Evolutionary conservation across 2,329 filamentous ascomycete species (phyloP).

Genomic region (Monilinia fructicola): DNA sequence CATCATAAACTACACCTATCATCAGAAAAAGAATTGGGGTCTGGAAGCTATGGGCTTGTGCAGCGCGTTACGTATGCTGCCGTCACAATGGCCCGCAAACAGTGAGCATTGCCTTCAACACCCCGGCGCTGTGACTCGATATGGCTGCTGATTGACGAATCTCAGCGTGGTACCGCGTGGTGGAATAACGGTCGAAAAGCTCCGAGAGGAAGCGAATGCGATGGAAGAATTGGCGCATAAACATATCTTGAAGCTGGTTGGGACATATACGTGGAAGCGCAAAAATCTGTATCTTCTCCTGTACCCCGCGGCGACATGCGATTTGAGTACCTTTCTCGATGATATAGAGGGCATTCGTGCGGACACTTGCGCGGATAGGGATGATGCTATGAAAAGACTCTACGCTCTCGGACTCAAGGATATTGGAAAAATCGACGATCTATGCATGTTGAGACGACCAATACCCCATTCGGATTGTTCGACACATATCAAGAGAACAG

Average conservation of each 20-base stretch:
- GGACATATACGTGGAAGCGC: constrained; percentile 46
- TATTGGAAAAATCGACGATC: constrained; percentile 37
- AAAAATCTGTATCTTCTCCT: constrained; percentile 48
- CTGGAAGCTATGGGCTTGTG: constrained; percentile 47
- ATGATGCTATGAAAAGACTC: constrained; percentile 42
- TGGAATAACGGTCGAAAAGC: constrained; percentile 43
- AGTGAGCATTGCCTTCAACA: constrained; percentile 28
- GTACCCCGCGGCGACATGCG: constrained; percentile 51
- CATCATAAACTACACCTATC: constrained; percentile 29
- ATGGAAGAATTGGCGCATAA: constrained; percentile 51
- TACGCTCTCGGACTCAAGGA: constrained; percentile 43
- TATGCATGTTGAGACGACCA: constrained; percentile 21
- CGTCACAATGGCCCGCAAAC: constrained; percentile 49
- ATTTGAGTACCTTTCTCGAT: constrained; percentile 46
- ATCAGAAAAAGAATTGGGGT: constrained; percentile 43
- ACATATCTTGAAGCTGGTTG: constrained; percentile 50
- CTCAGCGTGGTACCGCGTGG: constrained; percentile 27
- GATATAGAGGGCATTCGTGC: constrained; percentile 47
- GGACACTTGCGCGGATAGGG: constrained; percentile 46
- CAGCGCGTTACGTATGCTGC: constrained; percentile 45
- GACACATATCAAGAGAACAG: constrained; percentile 30
- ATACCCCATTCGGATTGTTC: neutral
- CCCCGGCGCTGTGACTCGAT: neutral
- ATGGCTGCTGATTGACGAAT: constrained; percentile 33
- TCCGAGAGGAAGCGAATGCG: constrained; percentile 49